Conservation (phyloP, 2,329 filamentous ascomycete species). For the Drechslera avenae region DNA sequence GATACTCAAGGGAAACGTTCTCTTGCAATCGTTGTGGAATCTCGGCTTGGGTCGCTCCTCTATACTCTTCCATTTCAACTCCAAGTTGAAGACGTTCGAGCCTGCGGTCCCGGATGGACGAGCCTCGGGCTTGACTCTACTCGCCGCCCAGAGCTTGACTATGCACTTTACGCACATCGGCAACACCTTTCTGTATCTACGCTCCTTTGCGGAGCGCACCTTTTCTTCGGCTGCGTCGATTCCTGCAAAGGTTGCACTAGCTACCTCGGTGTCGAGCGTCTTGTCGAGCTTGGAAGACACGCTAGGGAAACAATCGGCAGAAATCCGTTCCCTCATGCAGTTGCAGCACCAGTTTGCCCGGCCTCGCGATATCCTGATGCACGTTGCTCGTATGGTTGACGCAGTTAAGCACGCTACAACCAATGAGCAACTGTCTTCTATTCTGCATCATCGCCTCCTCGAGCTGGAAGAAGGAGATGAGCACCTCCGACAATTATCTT, state of each 20-base stretch:
- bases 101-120: conserved; percentile 52
- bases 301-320: conserved; percentile 36
- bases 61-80: conserved; percentile 69
- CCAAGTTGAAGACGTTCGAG: conserved; percentile 59
- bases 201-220: conserved; percentile 46
- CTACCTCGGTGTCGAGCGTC: conserved; percentile 47
- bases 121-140: conserved; percentile 58
- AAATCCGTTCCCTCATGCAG: conserved; percentile 47
- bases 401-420: conserved; percentile 51
- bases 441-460: conserved; percentile 45
- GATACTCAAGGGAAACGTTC: conserved; percentile 46
- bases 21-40: conserved; percentile 62
- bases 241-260: conserved; percentile 50
- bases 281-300: conserved; percentile 50
- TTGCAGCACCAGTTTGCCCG: conserved; percentile 50
- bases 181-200: conserved; percentile 42
- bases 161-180: conserved; percentile 51
- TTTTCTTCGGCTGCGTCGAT: conserved; percentile 44
- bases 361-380: conserved; percentile 59
- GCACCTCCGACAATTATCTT: conserved; percentile 67
- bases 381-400: conserved; percentile 58
- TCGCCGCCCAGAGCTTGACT: conserved; percentile 58
- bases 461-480: conserved; percentile 66
- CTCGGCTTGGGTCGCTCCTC: conserved; percentile 74
- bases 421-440: conserved; percentile 47